Conservation (phyloP, 495 filamentous ascomycete species). For the Aspergillus heteromorphus region DNA sequence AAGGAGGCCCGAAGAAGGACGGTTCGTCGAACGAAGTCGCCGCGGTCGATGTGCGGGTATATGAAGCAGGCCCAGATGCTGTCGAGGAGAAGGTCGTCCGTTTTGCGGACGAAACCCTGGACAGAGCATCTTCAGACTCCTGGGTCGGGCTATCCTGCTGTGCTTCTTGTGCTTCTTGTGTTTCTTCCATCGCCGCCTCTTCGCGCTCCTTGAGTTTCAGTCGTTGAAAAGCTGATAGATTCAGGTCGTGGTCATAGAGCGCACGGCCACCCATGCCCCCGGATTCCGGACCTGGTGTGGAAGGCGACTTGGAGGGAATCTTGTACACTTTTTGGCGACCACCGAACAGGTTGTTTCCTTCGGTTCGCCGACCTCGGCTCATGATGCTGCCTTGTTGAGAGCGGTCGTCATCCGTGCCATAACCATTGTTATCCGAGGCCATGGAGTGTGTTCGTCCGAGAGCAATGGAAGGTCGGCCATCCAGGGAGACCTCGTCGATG, state of each 20-base stretch:
- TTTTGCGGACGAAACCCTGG: slow-evolving; percentile 62
- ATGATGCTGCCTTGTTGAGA: slow-evolving; percentile 65
- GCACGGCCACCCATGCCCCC: slow-evolving; percentile 58
- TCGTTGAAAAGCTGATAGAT: slow-evolving; percentile 72
- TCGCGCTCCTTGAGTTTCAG: slow-evolving; percentile 57
- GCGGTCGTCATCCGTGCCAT: slow-evolving; percentile 65
- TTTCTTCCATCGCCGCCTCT: slow-evolving; percentile 33
- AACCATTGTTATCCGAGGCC: slow-evolving; percentile 47
- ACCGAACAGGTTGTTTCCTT: slow-evolving; percentile 93
- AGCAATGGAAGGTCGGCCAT: slow-evolving; percentile 50
- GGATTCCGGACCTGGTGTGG: slow-evolving; percentile 15
- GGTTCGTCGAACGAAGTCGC: slow-evolving; percentile 90
- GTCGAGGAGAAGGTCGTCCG: slow-evolving; percentile 85
- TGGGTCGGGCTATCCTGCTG: slow-evolving; percentile 20
- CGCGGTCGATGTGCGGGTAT: slow-evolving; percentile 75
- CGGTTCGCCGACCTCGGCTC: slow-evolving; percentile 73
- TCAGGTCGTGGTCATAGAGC: slow-evolving; percentile 82
- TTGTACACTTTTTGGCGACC: slow-evolving; percentile 96
- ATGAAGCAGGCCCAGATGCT: slow-evolving; percentile 62
- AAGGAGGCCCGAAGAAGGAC: slow-evolving; percentile 44
- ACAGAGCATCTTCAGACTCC: slow-evolving; percentile 54
- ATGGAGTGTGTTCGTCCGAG: slow-evolving; percentile 46
- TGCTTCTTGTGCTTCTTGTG: slow-evolving; percentile 29
- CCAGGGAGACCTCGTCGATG: slow-evolving; percentile 81
- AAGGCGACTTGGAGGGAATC: slow-evolving; percentile 56